Conservation (phyloP, 768 basidiomycete species). For the Mycena crocata region DNA sequence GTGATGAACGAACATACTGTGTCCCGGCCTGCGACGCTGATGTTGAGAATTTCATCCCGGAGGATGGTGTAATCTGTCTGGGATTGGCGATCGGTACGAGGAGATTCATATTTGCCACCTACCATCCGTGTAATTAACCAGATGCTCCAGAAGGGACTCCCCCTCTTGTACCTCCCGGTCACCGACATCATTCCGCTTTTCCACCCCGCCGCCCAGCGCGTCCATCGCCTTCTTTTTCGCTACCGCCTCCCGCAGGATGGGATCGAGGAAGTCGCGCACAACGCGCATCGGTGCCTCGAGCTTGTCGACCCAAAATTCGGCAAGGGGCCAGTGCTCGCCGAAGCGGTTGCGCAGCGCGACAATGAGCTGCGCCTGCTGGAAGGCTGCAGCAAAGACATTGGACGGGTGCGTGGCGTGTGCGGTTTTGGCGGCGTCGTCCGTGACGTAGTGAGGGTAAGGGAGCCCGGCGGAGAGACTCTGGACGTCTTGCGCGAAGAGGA, state of each 20-base stretch:
- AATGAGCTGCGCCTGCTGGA: slow-evolving; percentile 59
- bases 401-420: neutral
- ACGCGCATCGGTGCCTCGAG: slow-evolving; percentile 57
- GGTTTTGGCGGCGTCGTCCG: neutral
- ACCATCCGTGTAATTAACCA: slow-evolving; percentile 67
- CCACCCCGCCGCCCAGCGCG: slow-evolving; percentile 1
- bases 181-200: slow-evolving; percentile 39
- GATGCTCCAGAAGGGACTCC: slow-evolving; percentile 62
- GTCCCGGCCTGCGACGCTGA: slow-evolving; percentile 58
- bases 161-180: slow-evolving; percentile 53
- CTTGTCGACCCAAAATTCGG: slow-evolving; percentile 64
- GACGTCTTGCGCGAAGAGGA: slow-evolving; percentile 64
- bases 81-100: neutral
- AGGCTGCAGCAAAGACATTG: slow-evolving; percentile 58
- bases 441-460: slow-evolving; percentile 56
- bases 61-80: slow-evolving; percentile 52
- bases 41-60: slow-evolving; percentile 58
- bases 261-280: slow-evolving; percentile 63
- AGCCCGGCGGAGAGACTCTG: slow-evolving; percentile 59
- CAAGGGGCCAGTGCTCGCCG: slow-evolving; percentile 61
- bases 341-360: slow-evolving; percentile 53
- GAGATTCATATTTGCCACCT: slow-evolving; percentile 45
- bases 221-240: slow-evolving; percentile 46
- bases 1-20: slow-evolving; percentile 41
- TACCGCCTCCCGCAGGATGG: slow-evolving; percentile 62